Conservation (phyloP, 2,329 filamentous ascomycete genomes). For the Epichloe amarillans region DNA sequence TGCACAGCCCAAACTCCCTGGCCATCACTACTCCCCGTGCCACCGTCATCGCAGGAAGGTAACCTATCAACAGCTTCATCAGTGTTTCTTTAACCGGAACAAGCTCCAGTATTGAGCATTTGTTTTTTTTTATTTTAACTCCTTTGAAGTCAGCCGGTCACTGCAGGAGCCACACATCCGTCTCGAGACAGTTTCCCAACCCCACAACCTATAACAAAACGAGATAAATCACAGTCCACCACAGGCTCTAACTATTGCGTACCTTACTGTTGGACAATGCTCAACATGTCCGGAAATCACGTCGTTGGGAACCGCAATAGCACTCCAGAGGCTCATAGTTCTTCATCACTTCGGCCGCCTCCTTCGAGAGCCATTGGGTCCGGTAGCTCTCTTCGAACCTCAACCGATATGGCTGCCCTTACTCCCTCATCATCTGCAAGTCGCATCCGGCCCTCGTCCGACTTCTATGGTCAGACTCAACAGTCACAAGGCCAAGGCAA, state of each 20-base stretch:
- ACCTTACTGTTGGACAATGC: constrained; percentile 24
- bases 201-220: not conserved
- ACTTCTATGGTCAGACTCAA: constrained; percentile 75
- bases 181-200: constrained; percentile 13
- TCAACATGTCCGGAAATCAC: constrained; percentile 55
- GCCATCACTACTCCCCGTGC: not conserved
- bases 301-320: constrained; percentile 82
- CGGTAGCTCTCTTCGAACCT: constrained; percentile 80
- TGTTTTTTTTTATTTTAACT: constrained; percentile 26
- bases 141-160: constrained; percentile 73
- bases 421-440: constrained; percentile 51
- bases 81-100: constrained; percentile 13
- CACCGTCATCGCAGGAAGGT: not conserved
- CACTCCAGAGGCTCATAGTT: constrained; percentile 80
- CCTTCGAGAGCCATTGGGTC: constrained; percentile 64
- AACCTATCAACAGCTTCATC: constrained; percentile 1
- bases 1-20: not conserved
- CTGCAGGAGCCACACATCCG: constrained; percentile 52
- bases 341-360: constrained; percentile 71
- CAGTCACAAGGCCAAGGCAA: constrained; percentile 53
- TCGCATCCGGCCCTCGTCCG: constrained; percentile 85
- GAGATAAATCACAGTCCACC: not conserved
- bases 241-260: not conserved
- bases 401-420: constrained; percentile 88
- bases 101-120: constrained; percentile 13